Evolutionary conservation across 208 protist species (phyloP).

Genomic region (Naegleria fowleri): DNA sequence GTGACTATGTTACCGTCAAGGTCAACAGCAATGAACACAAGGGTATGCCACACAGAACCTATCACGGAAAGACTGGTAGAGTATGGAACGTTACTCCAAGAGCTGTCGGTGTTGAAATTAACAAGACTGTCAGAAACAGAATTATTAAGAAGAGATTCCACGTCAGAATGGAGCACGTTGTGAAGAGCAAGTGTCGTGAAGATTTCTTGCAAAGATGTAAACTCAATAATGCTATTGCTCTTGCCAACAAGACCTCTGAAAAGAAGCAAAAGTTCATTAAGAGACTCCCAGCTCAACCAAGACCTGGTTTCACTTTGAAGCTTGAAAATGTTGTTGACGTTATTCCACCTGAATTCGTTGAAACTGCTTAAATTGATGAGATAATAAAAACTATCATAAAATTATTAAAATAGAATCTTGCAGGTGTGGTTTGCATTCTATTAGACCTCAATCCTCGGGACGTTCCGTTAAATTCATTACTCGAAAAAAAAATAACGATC

Average conservation of each 20-base stretch:
- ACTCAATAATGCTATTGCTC: neutral
- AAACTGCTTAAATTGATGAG: slow-evolving; percentile 21
- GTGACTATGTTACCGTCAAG: slow-evolving; percentile 98
- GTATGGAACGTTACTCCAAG: slow-evolving; percentile 98
- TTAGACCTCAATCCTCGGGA: too few relatives aligned
- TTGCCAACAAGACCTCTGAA: neutral
- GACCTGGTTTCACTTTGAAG: neutral
- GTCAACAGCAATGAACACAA: slow-evolving; percentile 95
- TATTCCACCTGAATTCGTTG: neutral
- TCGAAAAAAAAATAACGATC: too few relatives aligned
- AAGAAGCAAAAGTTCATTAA: neutral
- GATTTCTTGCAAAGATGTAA: slow-evolving; percentile 69
- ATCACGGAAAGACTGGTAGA: slow-evolving; percentile 98
- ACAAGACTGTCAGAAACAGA: slow-evolving; percentile 95
- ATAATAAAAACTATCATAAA: too few relatives aligned
- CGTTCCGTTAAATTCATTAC: too few relatives aligned
- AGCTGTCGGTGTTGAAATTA: slow-evolving; percentile 97
- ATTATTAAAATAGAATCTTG: too few relatives aligned
- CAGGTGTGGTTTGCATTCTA: too few relatives aligned
- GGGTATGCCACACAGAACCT: slow-evolving; percentile 99
- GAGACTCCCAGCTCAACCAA: neutral
- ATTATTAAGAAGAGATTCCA: slow-evolving; percentile 99
- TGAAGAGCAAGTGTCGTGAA: slow-evolving; percentile 79
- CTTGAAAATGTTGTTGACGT: neutral
- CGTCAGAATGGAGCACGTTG: slow-evolving; percentile 98